Percentiles rank a stretch among this genome's conserved stretches.
Evolutionary conservation across 1,284 basidiomycete genomes (phyloP).

Genomic region (Spongispora temasekensis): DNA sequence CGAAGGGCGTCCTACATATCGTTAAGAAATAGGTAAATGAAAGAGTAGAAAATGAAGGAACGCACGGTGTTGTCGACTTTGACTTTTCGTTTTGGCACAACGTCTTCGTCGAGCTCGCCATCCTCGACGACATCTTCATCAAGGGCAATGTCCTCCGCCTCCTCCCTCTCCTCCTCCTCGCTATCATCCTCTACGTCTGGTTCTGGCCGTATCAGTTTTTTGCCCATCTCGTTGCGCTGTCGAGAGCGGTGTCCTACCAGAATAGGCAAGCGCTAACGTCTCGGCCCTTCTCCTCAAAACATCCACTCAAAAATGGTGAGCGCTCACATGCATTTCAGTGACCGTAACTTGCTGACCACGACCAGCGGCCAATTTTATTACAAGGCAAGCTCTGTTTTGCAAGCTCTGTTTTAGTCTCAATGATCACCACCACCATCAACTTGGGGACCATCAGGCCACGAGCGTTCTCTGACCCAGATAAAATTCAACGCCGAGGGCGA

Average conservation of each 20-base stretch:
- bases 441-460: constrained; percentile 91
- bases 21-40: not conserved
- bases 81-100: constrained; percentile 77
- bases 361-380: constrained; percentile 32
- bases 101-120: constrained; percentile 70
- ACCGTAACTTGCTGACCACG: not conserved
- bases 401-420: no score
- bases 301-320: constrained; percentile 25
- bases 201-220: constrained; percentile 9
- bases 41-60: not conserved
- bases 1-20: constrained; percentile 78
- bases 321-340: no score
- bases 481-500: constrained; percentile 97
- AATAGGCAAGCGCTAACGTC: no score
- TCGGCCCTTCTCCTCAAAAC: no score
- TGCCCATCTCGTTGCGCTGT: not conserved
- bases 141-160: constrained; percentile 53
- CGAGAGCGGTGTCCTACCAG: no score
- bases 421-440: no score
- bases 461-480: constrained; percentile 97
- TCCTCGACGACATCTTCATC: constrained; percentile 77
- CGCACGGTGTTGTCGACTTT: constrained; percentile 78
- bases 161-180: constrained; percentile 45
- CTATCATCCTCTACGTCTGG: constrained; percentile 40
- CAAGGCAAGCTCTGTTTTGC: constrained; percentile 27